Percentiles rank a stretch among this genome's conserved stretches.
phyloP scores from a whole-genome alignment of 208 protist species.

The Strigomonas galati region DNA sequence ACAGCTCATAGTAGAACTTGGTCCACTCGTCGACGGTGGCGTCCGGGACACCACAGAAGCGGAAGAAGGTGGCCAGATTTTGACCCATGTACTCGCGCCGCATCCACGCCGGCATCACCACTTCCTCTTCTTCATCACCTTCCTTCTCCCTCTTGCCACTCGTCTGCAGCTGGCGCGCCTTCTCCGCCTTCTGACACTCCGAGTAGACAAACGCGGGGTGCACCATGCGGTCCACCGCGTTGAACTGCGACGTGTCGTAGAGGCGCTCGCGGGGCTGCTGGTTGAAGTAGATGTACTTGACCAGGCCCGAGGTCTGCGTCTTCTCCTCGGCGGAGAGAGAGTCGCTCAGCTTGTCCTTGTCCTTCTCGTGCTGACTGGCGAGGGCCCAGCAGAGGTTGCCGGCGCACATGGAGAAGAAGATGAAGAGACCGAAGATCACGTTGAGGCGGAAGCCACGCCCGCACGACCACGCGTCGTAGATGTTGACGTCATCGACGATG shows the following conservation, averaged over 20 bases:
- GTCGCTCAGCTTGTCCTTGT: constrained; percentile 46
- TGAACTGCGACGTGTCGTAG: constrained; percentile 44
- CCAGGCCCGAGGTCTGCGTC: constrained; percentile 24
- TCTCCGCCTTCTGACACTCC: constrained; percentile 32
- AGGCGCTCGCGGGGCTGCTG: constrained; percentile 21
- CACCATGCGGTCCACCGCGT: constrained; percentile 67
- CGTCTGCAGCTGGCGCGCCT: neutral
- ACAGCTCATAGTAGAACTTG: constrained; percentile 53
- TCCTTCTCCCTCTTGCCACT: constrained; percentile 28
- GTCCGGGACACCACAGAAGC: constrained; percentile 42
- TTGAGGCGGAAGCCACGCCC: constrained; percentile 59
- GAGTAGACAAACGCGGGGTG: constrained; percentile 74
- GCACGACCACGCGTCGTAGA: constrained; percentile 84
- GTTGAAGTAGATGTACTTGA: constrained; percentile 57
- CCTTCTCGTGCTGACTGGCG: constrained; percentile 63
- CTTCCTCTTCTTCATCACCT: constrained; percentile 23
- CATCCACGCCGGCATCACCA: constrained; percentile 80
- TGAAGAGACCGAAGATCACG: constrained; percentile 57
- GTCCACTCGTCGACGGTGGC: constrained; percentile 35
- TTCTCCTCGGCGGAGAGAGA: constrained; percentile 14
- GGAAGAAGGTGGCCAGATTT: constrained; percentile 55
- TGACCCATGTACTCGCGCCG: constrained; percentile 81
- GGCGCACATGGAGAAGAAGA: constrained; percentile 66
- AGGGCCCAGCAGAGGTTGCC: constrained; percentile 78
- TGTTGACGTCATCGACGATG: constrained; percentile 85